A percentile compares a stretch with the other conserved stretches of the same genome.
phyloP scores from a whole-genome alignment of 208 protist species.

The Crithidia mellificae region DNA sequence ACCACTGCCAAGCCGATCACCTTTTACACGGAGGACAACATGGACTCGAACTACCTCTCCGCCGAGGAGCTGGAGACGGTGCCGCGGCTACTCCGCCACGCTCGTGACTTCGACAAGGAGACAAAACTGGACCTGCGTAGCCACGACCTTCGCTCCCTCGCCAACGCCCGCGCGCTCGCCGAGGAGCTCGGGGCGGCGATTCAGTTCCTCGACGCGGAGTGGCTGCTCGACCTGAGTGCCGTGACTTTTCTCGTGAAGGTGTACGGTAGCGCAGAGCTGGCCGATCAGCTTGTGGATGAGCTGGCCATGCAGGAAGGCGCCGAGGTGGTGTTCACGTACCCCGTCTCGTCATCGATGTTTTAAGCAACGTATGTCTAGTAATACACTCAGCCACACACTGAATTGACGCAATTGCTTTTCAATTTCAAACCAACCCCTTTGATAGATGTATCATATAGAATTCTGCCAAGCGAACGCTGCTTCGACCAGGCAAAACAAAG shows the following conservation, averaged over 20 bases:
- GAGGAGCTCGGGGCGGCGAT: slow-evolving; percentile 52
- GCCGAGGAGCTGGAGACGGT: slow-evolving; percentile 52
- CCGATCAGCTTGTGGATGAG: slow-evolving; percentile 75
- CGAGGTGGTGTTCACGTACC: slow-evolving; percentile 87
- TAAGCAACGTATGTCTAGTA: slow-evolving; percentile 1
- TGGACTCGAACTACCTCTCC: slow-evolving; percentile 62
- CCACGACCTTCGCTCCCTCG: slow-evolving; percentile 67
- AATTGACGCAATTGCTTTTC: too few species aligned
- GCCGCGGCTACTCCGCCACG: slow-evolving; percentile 80
- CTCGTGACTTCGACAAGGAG: slow-evolving; percentile 74
- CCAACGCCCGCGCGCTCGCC: slow-evolving; percentile 56
- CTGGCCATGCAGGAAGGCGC: slow-evolving; percentile 68
- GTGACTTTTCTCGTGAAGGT: slow-evolving; percentile 85
- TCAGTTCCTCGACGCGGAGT: slow-evolving; percentile 81
- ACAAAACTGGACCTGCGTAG: slow-evolving; percentile 70
- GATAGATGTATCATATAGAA: slow-evolving; percentile 28
- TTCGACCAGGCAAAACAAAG: too few species aligned
- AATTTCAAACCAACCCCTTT: background rate
- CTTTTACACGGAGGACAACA: slow-evolving; percentile 67
- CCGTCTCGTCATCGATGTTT: slow-evolving; percentile 28
- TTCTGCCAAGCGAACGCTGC: background rate
- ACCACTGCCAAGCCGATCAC: slow-evolving; percentile 72
- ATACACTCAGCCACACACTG: too few species aligned
- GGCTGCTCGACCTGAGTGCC: slow-evolving; percentile 79
- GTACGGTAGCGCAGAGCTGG: slow-evolving; percentile 45